Conservation (phyloP, 169 alveolate genomes). For the Cryptosporidium viatorum region DNA sequence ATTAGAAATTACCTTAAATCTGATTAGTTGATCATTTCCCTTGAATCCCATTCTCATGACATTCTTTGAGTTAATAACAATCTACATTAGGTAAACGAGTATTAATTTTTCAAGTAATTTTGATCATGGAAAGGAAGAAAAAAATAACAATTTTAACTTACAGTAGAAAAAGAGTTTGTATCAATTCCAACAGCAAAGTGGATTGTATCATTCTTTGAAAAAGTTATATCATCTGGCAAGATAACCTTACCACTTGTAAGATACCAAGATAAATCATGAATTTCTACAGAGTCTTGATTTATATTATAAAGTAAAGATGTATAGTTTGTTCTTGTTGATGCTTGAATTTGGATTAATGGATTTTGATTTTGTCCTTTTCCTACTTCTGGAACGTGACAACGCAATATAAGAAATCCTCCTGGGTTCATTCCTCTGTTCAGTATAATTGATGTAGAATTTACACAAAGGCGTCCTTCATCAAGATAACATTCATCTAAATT, state of each 20-base stretch:
- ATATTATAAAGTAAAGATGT: constrained; percentile 44
- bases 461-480: constrained; percentile 64
- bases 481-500: constrained; percentile 6
- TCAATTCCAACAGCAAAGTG: constrained; percentile 64
- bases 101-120: neutral
- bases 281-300: constrained; percentile 40
- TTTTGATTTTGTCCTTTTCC: constrained; percentile 31
- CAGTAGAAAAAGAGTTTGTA: constrained; percentile 43
- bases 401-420: constrained; percentile 38
- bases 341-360: constrained; percentile 63
- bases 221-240: constrained; percentile 30
- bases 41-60: constrained; percentile 40
- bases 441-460: constrained; percentile 40
- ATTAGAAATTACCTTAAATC: constrained; percentile 31
- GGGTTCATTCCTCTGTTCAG: constrained; percentile 67
- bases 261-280: constrained; percentile 52
- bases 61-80: constrained; percentile 52
- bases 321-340: constrained; percentile 26
- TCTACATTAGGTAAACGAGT: neutral
- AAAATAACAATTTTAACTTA: constrained; percentile 6
- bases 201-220: constrained; percentile 39
- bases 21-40: constrained; percentile 11
- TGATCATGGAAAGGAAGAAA: neutral
- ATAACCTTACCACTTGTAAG: constrained; percentile 2
- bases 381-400: constrained; percentile 4